Evolutionary conservation across 2,329 filamentous ascomycete genomes (phyloP).

Genomic region (Aspergillus intermedius): DNA sequence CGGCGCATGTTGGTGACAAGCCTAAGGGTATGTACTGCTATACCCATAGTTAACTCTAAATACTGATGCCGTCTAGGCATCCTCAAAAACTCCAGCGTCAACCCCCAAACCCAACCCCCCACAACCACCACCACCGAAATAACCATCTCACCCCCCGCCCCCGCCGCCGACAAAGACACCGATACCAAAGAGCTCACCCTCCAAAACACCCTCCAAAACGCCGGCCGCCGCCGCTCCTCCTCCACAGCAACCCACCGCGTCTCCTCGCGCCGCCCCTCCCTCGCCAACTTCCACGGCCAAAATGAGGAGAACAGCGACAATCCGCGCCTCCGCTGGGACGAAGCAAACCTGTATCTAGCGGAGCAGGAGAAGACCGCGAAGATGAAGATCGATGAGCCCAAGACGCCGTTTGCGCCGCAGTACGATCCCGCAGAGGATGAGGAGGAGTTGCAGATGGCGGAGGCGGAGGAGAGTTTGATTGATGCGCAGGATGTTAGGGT

Average conservation of each 20-base stretch:
- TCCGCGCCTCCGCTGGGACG: slow-evolving; percentile 92
- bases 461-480: slow-evolving; percentile 38
- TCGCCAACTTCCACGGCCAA: slow-evolving; percentile 40
- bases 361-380: slow-evolving; percentile 92
- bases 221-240: slow-evolving; percentile 77
- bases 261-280: slow-evolving; percentile 64
- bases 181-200: slow-evolving; percentile 80
- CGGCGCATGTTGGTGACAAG: slow-evolving; percentile 28
- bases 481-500: slow-evolving; percentile 66
- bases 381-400: slow-evolving; percentile 99
- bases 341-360: slow-evolving; percentile 93
- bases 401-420: slow-evolving; percentile 89
- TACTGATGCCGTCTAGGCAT: slow-evolving; percentile 57
- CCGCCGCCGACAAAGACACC: slow-evolving; percentile 36
- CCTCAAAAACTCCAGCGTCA: slow-evolving; percentile 68
- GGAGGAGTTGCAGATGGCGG: slow-evolving; percentile 48
- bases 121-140: slow-evolving; percentile 36
- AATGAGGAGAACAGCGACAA: slow-evolving; percentile 49
- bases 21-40: slow-evolving; percentile 33
- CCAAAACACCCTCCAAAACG: slow-evolving; percentile 90
- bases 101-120: slow-evolving; percentile 53
- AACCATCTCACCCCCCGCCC: slow-evolving; percentile 37
- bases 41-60: neutral
- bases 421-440: slow-evolving; percentile 88
- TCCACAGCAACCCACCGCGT: slow-evolving; percentile 58